phyloP scores from a whole-genome alignment of 371 early-diverging fungal genomes.

The Lichtheimia corymbifera region DNA sequence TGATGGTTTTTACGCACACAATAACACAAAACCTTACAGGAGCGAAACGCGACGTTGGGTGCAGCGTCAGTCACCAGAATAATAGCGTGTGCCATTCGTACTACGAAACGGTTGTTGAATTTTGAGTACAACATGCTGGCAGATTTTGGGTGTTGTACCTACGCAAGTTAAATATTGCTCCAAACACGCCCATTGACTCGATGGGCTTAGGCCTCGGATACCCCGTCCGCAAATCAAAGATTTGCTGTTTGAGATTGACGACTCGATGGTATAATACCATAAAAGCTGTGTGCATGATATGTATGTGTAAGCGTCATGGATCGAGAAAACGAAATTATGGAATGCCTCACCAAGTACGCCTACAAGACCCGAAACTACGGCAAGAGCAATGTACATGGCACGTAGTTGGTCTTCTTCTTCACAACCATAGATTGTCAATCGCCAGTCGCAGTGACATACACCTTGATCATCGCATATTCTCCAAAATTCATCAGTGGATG shows the following conservation, averaged over 20 bases:
- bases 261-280: conserved; percentile 18
- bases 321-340: background rate
- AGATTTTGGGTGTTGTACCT: no score
- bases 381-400: conserved; percentile 5
- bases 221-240: conserved; percentile 20
- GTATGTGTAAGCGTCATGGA: background rate
- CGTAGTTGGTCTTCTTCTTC: conserved; percentile 11
- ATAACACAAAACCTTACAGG: conserved; percentile 12
- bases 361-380: background rate
- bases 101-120: conserved; percentile 10
- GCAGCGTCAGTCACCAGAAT: conserved; percentile 20
- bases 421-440: conserved; percentile 17
- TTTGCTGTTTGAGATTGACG: conserved; percentile 16
- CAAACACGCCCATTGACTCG: conserved; percentile 21
- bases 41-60: conserved; percentile 17
- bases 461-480: conserved; percentile 18
- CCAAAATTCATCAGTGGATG: conserved; percentile 10
- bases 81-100: conserved; percentile 29
- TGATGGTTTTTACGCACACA: background rate
- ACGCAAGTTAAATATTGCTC: background rate
- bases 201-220: conserved; percentile 28
- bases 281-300: conserved; percentile 12
- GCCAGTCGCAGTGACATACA: conserved; percentile 28
- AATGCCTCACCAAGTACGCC: background rate
- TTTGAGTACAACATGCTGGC: no score